A percentile compares a stretch with the other conserved stretches of the same genome.
phyloP scores from a whole-genome alignment of 805 yeast genomes.

The Nakazawaea molendinolei region DNA sequence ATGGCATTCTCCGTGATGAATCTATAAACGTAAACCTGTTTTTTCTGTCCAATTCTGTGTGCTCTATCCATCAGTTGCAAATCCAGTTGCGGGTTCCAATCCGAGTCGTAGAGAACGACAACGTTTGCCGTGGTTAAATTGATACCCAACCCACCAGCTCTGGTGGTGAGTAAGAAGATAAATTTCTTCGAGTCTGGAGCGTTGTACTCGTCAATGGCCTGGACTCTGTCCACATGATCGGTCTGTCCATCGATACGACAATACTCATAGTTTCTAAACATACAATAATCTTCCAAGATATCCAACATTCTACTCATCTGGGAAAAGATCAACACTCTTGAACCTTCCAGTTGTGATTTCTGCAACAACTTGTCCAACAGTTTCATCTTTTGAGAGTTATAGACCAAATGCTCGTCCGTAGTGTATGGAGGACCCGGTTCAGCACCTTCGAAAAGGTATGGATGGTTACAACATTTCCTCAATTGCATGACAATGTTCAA shows the following conservation, averaged over 20 bases:
- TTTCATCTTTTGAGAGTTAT: constrained; percentile 64
- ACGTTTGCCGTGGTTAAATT: constrained; percentile 76
- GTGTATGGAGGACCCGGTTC: constrained; percentile 89
- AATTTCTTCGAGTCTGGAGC: constrained; percentile 69
- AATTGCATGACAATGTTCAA: constrained; percentile 80
- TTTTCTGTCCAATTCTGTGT: constrained; percentile 81
- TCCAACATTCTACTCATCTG: constrained; percentile 83
- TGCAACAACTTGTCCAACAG: constrained; percentile 62
- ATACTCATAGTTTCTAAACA: constrained; percentile 60
- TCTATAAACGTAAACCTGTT: constrained; percentile 75
- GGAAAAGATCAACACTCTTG: constrained; percentile 71
- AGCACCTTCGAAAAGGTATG: constrained; percentile 79
- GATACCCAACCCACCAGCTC: constrained; percentile 90
- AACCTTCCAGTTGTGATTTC: constrained; percentile 60
- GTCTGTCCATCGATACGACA: constrained; percentile 84
- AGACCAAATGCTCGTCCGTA: constrained; percentile 76
- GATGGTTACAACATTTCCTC: constrained; percentile 82
- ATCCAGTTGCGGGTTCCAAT: constrained; percentile 89
- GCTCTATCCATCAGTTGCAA: constrained; percentile 89
- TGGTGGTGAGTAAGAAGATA: constrained; percentile 69
- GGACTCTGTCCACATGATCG: constrained; percentile 68
- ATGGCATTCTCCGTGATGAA: constrained; percentile 77
- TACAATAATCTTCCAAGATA: constrained; percentile 73
- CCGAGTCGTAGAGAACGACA: constrained; percentile 71
- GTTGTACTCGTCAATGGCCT: constrained; percentile 73